Evolutionary conservation across 768 basidiomycete genomes (phyloP).

Genomic region (Tricholoma terreum): DNA sequence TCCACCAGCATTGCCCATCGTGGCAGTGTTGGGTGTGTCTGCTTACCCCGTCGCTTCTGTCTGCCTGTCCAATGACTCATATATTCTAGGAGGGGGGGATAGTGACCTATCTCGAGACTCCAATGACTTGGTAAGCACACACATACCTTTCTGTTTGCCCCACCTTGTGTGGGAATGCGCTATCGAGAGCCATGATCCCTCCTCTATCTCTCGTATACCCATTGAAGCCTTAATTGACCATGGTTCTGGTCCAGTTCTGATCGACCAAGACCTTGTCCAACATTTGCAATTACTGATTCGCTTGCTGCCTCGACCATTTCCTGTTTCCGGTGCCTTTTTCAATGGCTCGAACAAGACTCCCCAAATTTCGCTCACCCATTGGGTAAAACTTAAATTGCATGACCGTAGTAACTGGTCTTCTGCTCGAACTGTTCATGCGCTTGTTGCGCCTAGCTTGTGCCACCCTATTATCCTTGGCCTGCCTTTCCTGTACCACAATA

Average conservation of each 20-base stretch:
- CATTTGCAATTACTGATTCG: background rate
- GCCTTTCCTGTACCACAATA: constrained; percentile 1
- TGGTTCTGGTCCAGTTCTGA: background rate
- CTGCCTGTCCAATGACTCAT: background rate
- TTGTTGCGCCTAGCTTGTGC: background rate
- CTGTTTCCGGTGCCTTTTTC: background rate
- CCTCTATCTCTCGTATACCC: background rate
- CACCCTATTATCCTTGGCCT: constrained; percentile 1
- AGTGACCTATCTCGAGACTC: background rate
- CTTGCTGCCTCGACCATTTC: background rate
- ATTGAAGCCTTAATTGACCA: background rate
- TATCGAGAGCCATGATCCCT: background rate
- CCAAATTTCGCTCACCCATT: background rate
- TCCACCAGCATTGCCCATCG: background rate
- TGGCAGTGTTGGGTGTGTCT: background rate
- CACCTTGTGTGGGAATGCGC: background rate
- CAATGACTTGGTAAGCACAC: background rate
- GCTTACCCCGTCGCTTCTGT: background rate
- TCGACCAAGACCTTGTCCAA: background rate
- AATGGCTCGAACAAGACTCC: background rate
- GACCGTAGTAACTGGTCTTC: background rate
- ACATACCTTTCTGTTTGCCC: background rate
- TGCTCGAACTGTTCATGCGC: background rate
- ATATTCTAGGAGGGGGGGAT: background rate
- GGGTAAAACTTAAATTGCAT: background rate